Evolutionary conservation across 192 early-diverging fungal species (phyloP).

Genomic region (Coemansia sp.): DNA sequence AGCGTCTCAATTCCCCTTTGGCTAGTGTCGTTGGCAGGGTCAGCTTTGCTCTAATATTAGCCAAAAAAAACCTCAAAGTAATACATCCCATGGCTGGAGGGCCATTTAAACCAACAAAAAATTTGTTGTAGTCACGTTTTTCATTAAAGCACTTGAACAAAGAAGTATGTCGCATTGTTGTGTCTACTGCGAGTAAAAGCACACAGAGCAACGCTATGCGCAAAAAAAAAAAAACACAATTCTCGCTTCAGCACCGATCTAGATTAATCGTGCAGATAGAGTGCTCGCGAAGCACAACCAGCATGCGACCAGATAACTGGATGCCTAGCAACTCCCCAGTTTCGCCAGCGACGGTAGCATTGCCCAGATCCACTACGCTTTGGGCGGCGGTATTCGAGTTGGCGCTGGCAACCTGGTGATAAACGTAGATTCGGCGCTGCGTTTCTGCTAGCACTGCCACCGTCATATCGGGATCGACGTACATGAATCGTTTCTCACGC

Average conservation of each 20-base stretch:
- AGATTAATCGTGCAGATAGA: slow-evolving; percentile 31
- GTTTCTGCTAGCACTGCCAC: slow-evolving; percentile 49
- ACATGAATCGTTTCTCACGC: slow-evolving; percentile 65
- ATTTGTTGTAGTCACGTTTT: neutral
- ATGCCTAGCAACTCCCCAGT: slow-evolving; percentile 38
- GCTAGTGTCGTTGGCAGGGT: neutral
- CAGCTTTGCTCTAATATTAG: neutral
- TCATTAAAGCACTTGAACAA: neutral
- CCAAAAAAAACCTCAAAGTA: neutral
- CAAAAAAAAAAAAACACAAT: neutral
- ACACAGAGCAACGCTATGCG: neutral
- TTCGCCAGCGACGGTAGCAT: slow-evolving; percentile 11
- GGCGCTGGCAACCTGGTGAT: slow-evolving; percentile 20
- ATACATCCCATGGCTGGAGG: neutral
- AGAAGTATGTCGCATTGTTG: neutral
- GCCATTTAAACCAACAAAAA: neutral
- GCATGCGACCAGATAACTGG: slow-evolving; percentile 18
- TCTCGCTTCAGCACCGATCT: slow-evolving; percentile 17
- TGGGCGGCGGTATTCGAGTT: slow-evolving; percentile 28
- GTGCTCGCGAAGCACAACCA: slow-evolving; percentile 33
- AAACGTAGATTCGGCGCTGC: slow-evolving; percentile 47
- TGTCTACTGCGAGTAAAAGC: neutral
- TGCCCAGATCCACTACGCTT: slow-evolving; percentile 44
- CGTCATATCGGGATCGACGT: slow-evolving; percentile 56
- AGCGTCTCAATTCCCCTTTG: neutral